Evolutionary conservation across 352 stramenopile genomes (phyloP), one percentile per base, ranked within the genome.

Genomic region (Globisporangium perplexum): DNA sequence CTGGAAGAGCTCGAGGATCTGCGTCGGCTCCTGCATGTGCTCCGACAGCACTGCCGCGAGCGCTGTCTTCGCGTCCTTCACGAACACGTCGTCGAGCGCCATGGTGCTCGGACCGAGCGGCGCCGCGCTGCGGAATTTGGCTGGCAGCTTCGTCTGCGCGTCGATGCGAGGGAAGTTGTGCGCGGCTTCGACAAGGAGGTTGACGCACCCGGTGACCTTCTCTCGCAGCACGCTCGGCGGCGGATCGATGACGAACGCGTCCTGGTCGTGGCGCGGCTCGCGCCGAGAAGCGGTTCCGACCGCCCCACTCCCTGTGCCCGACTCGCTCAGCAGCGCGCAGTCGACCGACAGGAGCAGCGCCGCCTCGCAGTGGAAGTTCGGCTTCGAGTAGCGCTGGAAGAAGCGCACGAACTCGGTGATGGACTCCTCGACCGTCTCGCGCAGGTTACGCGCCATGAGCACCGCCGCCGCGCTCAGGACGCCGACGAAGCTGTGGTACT

Each of bases 91-190:
- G 23, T 88, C 78, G 1, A 90, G 57, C 10, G 53, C 45, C 72
- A 96, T 90, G 10, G 77, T 91, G 53, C 86, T 94, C 6, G 87
- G 85, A 3, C 88, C 86, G n/a, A 97, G 69, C 6, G 75, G 71
- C 7, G 72, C 65, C 2, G 76, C 51, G 20, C 68, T 89, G 1
- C 75, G 72, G 26, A 95, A 75, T 42, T 74, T 75, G 0, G 55
- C n/a, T 1, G 85, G 83, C 7, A 91, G 62, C 56, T 77, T 89
- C 7, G 83, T 91, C 57, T 89, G 86, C 7, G 72, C 55, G 39
- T 97, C 90, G 50, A 96, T 88, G 26, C 88, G 81, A n/a, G 88
- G 84, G 47, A 96, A 96, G n/a, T 76, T 74, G 46, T 95, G 85
- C 4, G 83, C 78, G 0, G 88, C 79, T 45, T 93, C 82, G n/a